A percentile compares a stretch with the other conserved stretches of the same genome.
Conservation (phyloP, 1,284 basidiomycete genomes). For the Psilocybe mexicana region DNA sequence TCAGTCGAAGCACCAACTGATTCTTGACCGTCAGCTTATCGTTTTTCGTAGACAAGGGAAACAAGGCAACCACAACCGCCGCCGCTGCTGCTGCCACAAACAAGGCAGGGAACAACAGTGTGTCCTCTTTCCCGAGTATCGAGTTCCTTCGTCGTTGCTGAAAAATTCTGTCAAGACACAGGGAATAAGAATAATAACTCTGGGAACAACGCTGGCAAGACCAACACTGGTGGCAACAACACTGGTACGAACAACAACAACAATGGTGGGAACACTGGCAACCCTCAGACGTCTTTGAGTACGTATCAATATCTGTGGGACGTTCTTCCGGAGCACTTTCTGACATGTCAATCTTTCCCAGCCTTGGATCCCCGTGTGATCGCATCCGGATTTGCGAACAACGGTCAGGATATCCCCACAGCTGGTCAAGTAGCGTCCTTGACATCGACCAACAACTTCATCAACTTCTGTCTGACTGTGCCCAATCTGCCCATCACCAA, state of each 20-base stretch:
- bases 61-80: neutral
- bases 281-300: slow-evolving; percentile 45
- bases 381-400: slow-evolving; percentile 49
- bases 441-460: slow-evolving; percentile 72
- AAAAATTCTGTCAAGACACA: neutral
- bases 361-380: slow-evolving; percentile 57
- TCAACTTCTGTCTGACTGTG: slow-evolving; percentile 63
- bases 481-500: slow-evolving; percentile 57
- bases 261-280: slow-evolving; percentile 16
- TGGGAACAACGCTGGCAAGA: neutral
- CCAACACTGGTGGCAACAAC: neutral
- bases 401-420: slow-evolving; percentile 46
- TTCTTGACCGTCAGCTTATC: neutral
- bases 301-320: slow-evolving; percentile 13
- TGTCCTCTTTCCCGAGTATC: no score
- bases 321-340: neutral
- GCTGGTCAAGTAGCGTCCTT: slow-evolving; percentile 54
- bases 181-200: slow-evolving; percentile 4
- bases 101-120: neutral
- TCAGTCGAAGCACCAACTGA: neutral
- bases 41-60: neutral
- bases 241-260: slow-evolving; percentile 10
- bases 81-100: neutral
- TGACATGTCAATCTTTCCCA: slow-evolving; percentile 33
- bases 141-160: no score